Conservation (phyloP, 2,329 filamentous ascomycete species). For the Davidsoniella neocaledoniae region DNA sequence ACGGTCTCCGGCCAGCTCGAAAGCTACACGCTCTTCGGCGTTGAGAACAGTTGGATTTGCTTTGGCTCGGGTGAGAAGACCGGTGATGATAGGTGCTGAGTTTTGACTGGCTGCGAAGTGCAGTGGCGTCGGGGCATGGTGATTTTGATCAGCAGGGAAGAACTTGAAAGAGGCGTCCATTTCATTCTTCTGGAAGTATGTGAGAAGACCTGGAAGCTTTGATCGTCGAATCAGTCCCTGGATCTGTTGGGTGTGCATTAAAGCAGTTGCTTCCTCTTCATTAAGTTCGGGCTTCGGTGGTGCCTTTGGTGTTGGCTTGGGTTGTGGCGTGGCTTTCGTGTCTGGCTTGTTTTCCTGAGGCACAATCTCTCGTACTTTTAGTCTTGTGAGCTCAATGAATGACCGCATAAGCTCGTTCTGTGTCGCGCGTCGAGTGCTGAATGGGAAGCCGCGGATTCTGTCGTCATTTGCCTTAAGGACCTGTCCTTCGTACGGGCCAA, state of each 20-base stretch:
- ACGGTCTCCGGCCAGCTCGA: conserved; percentile 75
- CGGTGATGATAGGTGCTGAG: conserved; percentile 56
- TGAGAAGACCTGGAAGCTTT: conserved; percentile 71
- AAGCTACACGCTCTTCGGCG: conserved; percentile 65
- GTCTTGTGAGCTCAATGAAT: conserved; percentile 81
- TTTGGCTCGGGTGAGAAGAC: conserved; percentile 56
- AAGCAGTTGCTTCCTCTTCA: conserved; percentile 68
- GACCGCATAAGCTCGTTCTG: conserved; percentile 88
- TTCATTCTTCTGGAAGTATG: conserved; percentile 64
- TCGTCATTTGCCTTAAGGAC: conserved; percentile 64
- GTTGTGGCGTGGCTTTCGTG: conserved; percentile 20
- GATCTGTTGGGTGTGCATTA: conserved; percentile 75
- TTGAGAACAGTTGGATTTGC: conserved; percentile 59
- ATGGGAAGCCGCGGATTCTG: conserved; percentile 74
- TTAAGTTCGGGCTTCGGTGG: conserved; percentile 46
- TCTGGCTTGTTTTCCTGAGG: conserved; percentile 37
- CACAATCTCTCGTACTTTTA: conserved; percentile 69
- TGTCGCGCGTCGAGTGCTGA: conserved; percentile 79
- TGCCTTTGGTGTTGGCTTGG: conserved; percentile 30
- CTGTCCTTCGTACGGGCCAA: conserved; percentile 81
- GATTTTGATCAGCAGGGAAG: conserved; percentile 50
- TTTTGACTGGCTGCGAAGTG: conserved; percentile 77
- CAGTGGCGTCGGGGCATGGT: conserved; percentile 68
- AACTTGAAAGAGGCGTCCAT: conserved; percentile 61
- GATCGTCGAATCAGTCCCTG: conserved; percentile 77